These are phyloP conservation scores for Leucaena leucocephala DNA, from an alignment of 306 rosid species.

Conservation along the genomic window DNA sequence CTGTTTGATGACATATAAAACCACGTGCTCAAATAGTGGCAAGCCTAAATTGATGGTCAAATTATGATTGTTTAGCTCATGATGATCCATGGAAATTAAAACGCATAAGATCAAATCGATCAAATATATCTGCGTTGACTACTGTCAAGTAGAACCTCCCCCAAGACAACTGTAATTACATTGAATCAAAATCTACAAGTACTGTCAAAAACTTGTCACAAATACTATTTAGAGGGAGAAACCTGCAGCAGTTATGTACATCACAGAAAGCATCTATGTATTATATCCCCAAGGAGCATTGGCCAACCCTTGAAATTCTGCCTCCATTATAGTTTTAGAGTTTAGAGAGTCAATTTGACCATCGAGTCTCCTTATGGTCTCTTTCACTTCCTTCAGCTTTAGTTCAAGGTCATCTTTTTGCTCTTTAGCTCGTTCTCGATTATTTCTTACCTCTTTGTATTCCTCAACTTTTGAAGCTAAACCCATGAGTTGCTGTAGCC, in stretches of 20 bases:
- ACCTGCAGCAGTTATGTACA: too few relatives aligned
- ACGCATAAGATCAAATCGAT: neutral
- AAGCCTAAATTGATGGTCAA: too few relatives aligned
- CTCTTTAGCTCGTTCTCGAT: slow-evolving; percentile 34
- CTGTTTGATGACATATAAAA: too few relatives aligned
- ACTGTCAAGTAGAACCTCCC: neutral
- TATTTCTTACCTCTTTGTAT: slow-evolving; percentile 35
- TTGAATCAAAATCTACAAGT: neutral
- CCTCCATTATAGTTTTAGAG: slow-evolving; percentile 26
- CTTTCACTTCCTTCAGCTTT: slow-evolving; percentile 32
- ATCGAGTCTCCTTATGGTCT: slow-evolving; percentile 36
- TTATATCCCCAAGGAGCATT: slow-evolving; percentile 53
- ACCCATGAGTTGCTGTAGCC: slow-evolving; percentile 43
- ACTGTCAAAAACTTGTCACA: neutral
- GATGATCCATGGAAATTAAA: too few relatives aligned
- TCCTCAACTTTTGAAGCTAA: slow-evolving; percentile 39
- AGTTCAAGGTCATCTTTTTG: slow-evolving; percentile 35
- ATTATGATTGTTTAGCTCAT: too few relatives aligned
- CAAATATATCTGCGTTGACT: too few relatives aligned
- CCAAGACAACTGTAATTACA: too few relatives aligned
- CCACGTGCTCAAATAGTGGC: too few relatives aligned
- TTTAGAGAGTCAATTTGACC: slow-evolving; percentile 31
- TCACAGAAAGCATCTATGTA: neutral
- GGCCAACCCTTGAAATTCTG: slow-evolving; percentile 47
- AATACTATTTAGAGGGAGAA: too few relatives aligned